Base-by-base conservation (phyloP, 202 grass and related monocot species). In the Bolboschoenoplectus hybrid region DNA sequence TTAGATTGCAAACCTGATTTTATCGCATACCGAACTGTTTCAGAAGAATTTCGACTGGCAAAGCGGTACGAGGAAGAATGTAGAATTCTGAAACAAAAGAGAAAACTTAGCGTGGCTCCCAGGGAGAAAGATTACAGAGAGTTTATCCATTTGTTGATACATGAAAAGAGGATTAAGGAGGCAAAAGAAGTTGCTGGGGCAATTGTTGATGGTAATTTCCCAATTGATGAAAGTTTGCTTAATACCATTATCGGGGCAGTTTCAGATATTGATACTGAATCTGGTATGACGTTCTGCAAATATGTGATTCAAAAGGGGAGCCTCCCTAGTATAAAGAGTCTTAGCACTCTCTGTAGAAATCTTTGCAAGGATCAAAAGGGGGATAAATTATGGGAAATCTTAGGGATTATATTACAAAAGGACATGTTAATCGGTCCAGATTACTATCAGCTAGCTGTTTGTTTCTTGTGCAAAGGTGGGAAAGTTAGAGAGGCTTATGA, bases 401-500 rank as follows among this genome's bases (percentile, higher is more conserved):
- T 92, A 32, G 90, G 76, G 68, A 44, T 76, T 49, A 87, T 98
- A 81, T 76, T 93, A 77, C 87, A 98, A 36, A 92, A 91, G 49
- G 87, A 81, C 7, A 87, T 86, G 32, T 93, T 91, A 52, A 79
- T 78, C 0, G 80, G 85, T 67, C 49, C 81, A 9, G 86, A 75
- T 49, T 89, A 92, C 39, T 97, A 88, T 64, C 87, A 92, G 85
- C 85, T 95, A 32, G 61, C 90, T 46, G 88, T 97, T 39, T 93
- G 90, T 36, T 97, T 97, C 82, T 92, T 97, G 84, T 87, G 91
- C 63, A 93, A 91, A 76, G 91, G 85, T 20, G 95, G 93, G 47
- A 97, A 90, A 88, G 89, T 97, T 32, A 93, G 95, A 85, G 95
- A 97, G 81, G 93, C 93, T 65, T 97, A 97, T 91, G 87, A 88